Evolutionary conservation across 805 yeast species (phyloP).

Genomic region (Lipomyces chichibuensis): DNA sequence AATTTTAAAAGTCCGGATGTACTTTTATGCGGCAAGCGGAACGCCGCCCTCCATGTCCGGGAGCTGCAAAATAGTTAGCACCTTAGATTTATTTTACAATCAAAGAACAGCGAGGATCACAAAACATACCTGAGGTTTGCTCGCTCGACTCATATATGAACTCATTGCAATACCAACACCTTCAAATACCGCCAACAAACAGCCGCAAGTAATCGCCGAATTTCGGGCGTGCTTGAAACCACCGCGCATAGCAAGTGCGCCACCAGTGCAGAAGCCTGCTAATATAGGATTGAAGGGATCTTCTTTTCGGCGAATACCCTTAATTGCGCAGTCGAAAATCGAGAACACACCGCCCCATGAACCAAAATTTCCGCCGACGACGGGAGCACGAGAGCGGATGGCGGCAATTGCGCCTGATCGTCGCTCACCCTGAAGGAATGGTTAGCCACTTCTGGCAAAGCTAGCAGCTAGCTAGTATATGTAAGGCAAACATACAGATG

Average conservation of each 20-base stretch:
- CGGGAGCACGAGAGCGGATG: conserved; percentile 95
- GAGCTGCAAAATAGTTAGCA: not conserved
- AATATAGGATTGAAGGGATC: conserved; percentile 98
- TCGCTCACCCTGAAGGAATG: conserved; percentile 73
- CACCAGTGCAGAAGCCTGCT: conserved; percentile 98
- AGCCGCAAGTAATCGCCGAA: conserved; percentile 96
- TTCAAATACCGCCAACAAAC: conserved; percentile 93
- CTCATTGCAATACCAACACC: conserved; percentile 94
- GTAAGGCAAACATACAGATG: conserved; percentile 47
- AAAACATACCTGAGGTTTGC: conserved; percentile 4
- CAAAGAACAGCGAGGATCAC: not conserved
- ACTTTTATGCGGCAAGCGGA: conserved; percentile 6
- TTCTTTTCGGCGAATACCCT: conserved; percentile 94
- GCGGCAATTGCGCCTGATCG: conserved; percentile 86
- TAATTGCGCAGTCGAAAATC: conserved; percentile 91
- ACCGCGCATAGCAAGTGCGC: conserved; percentile 96
- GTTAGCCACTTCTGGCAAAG: not conserved
- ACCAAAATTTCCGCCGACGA: conserved; percentile 98
- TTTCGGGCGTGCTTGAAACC: conserved; percentile 97
- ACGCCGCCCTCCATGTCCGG: conserved; percentile 2
- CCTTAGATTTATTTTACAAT: not conserved
- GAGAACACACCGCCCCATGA: conserved; percentile 99
- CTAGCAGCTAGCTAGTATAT: not conserved
- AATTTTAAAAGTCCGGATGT: not conserved
- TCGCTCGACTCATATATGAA: conserved; percentile 77